Conservation (phyloP, 2,329 filamentous ascomycete species). For the Fusarium sambucinum region DNA sequence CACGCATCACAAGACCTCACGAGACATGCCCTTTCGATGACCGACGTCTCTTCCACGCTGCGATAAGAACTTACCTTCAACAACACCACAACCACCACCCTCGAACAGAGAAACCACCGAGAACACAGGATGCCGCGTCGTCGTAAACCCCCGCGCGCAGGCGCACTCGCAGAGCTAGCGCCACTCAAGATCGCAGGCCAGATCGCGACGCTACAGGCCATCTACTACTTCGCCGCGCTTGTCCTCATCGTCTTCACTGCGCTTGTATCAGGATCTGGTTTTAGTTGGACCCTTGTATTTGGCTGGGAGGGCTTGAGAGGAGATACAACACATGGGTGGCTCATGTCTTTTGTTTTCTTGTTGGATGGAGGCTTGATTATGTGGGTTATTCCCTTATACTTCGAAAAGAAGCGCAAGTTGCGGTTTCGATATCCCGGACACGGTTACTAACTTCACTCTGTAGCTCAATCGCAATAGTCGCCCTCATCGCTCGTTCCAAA, state of each 20-base stretch:
- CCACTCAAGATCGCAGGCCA: constrained; percentile 70
- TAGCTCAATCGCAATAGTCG: constrained; percentile 85
- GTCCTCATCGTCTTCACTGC: constrained; percentile 69
- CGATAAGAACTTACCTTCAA: constrained; percentile 3
- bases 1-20: constrained; percentile 26
- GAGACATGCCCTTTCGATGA: constrained; percentile 44
- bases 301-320: constrained; percentile 70
- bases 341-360: constrained; percentile 69
- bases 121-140: constrained; percentile 62
- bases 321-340: constrained; percentile 72
- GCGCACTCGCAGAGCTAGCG: constrained; percentile 71
- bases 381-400: constrained; percentile 50
- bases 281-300: constrained; percentile 66
- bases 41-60: constrained; percentile 2
- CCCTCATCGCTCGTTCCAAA: constrained; percentile 89
- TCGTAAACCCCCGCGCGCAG: constrained; percentile 68
- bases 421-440: not conserved
- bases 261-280: constrained; percentile 68
- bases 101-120: not conserved
- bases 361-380: constrained; percentile 67
- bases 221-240: constrained; percentile 66
- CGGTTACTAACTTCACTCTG: constrained; percentile 18
- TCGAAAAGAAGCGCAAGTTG: not conserved
- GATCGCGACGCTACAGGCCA: constrained; percentile 67
- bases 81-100: not conserved